These are phyloP conservation scores for Pichia cephalocereana DNA, from an alignment of 805 yeast species.

Conservation along the genomic window DNA sequence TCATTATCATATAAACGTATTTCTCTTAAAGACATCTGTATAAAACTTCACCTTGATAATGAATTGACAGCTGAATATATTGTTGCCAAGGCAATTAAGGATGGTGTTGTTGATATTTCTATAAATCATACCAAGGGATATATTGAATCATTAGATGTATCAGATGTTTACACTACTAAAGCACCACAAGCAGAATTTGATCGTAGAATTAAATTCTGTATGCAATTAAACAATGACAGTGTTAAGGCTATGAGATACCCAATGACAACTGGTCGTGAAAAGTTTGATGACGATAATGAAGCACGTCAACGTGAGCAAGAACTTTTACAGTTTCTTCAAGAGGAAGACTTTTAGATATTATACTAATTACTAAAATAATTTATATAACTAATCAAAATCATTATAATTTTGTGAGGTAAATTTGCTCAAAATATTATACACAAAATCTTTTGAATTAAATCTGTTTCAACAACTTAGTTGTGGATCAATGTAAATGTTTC, in stretches of 20 bases:
- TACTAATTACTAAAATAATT: no score
- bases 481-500: no score
- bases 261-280: conserved; percentile 40
- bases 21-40: conserved; percentile 87
- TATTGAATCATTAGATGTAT: conserved; percentile 82
- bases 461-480: no score
- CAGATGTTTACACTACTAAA: conserved; percentile 78
- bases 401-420: no score
- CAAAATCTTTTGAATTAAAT: no score
- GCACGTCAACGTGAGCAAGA: conserved; percentile 48
- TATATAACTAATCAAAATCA: no score
- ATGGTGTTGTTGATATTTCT: conserved; percentile 92
- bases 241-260: conserved; percentile 96
- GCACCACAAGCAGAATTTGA: conserved; percentile 84
- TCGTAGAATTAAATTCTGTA: conserved; percentile 89
- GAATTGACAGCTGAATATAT: conserved; percentile 96
- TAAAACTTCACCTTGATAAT: conserved; percentile 82
- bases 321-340: conserved; percentile 31
- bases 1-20: conserved; percentile 86
- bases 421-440: no score
- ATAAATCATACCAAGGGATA: conserved; percentile 85
- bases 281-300: conserved; percentile 42
- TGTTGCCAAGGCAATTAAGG: conserved; percentile 93
- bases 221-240: conserved; percentile 81
- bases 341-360: conserved; percentile 33